Evolutionary conservation across 257 asterid species (phyloP).

Genomic region (Solanum megistacrolobum): DNA sequence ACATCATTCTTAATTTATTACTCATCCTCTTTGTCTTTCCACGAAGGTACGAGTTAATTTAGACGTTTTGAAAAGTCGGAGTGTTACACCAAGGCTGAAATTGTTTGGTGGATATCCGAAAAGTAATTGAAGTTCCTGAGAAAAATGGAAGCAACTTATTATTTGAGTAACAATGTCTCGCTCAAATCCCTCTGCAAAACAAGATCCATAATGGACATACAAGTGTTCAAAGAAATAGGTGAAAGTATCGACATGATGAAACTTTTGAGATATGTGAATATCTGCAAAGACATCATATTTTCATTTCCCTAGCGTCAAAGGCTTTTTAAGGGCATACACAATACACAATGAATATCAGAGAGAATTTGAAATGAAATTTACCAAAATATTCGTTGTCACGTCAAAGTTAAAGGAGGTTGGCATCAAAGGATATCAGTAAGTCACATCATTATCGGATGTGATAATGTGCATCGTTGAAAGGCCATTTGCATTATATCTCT

Average conservation of each 20-base stretch:
- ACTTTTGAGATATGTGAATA: neutral
- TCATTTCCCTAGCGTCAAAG: neutral
- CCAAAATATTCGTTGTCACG: neutral
- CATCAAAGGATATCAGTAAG: neutral
- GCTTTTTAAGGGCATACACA: neutral
- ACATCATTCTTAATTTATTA: no score
- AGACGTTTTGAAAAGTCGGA: no score
- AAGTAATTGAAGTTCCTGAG: neutral
- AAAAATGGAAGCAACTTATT: neutral
- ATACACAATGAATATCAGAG: neutral
- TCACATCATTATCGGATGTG: neutral
- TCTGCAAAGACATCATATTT: neutral
- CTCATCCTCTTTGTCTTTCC: no score
- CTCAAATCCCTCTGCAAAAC: neutral
- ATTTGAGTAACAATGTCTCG: neutral
- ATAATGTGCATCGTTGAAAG: neutral
- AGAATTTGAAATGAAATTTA: neutral
- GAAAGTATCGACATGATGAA: neutral
- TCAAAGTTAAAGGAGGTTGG: neutral
- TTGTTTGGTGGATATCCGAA: neutral
- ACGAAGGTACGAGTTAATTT: no score
- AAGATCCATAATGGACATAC: neutral
- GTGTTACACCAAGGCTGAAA: neutral
- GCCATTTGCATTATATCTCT: neutral
- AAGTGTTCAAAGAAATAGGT: neutral